phyloP scores from a whole-genome alignment of 169 alveolate species.

The Blepharisma undulans region DNA sequence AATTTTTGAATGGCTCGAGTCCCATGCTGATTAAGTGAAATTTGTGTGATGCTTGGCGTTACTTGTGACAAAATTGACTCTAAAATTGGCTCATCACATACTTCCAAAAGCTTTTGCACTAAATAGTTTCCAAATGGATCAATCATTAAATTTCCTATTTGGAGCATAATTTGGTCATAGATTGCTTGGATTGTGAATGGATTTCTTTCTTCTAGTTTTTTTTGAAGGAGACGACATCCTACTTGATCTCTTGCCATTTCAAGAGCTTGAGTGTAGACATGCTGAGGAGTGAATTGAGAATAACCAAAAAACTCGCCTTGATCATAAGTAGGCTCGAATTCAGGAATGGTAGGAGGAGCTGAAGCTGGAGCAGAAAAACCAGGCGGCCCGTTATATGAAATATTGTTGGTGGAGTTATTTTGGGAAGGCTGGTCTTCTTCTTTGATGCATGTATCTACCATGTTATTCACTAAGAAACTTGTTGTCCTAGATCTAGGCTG shows the following conservation, averaged over 20 bases:
- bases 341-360: background rate
- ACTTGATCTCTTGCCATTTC: constrained; percentile 76
- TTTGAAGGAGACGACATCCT: constrained; percentile 89
- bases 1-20: constrained; percentile 93
- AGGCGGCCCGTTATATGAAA: background rate
- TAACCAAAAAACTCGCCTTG: background rate
- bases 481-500: constrained; percentile 1
- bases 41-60: constrained; percentile 70
- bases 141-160: constrained; percentile 82
- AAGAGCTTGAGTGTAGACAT: constrained; percentile 8
- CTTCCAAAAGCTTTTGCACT: constrained; percentile 91
- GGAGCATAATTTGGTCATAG: constrained; percentile 75
- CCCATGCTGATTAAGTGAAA: constrained; percentile 92
- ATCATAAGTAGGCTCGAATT: background rate
- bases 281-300: background rate
- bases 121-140: constrained; percentile 95
- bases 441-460: constrained; percentile 1
- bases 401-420: background rate
- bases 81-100: constrained; percentile 54
- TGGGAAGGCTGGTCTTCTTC: constrained; percentile 7
- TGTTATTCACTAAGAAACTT: background rate
- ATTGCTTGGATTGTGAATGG: constrained; percentile 62
- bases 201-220: constrained; percentile 81
- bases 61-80: constrained; percentile 70
- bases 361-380: background rate